Evolutionary conservation across 352 stramenopile genomes (phyloP), one percentile per base, ranked within the genome.

Genomic region (Phytophthora cryptogea): DNA sequence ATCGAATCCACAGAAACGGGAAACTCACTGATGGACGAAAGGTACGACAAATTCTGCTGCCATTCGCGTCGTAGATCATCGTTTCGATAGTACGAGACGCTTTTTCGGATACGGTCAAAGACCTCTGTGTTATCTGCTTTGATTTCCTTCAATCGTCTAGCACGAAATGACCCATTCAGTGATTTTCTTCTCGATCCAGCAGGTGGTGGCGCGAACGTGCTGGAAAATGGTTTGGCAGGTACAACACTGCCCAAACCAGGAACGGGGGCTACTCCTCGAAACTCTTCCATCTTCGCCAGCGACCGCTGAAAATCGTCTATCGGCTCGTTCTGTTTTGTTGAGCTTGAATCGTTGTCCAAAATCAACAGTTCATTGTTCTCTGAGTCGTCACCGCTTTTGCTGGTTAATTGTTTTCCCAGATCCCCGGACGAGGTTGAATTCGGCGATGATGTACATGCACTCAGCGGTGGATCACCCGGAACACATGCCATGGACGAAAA

Each of bases 21-120:
- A 48, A 86, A 90, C 54, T 83, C 78, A 44, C 74, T 87, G 43
- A 91, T 91, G 8, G 83, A 87, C 16, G 76, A 72, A 28, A 93
- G 58, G 31, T 90, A 93, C 23, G 81, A 78, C 16, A 86, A 49
- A 60, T 89, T 91, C 48, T 89, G 83, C 16, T 79, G 60, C 79
- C 81, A 90, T 20, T 89, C 81, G 42, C 71, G 76, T 17, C 61
- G 65, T 11, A 93, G 49, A 8, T 78, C 53, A 36, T 85, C 74
- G 8, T 85, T 86, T 2, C 73, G 67, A 46, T 93, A 93, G 56
- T 90, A 78, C 1, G 81, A 67, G 2, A 61, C 54, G 39, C 62
- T 89, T 58, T 88, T 84, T 37, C 78, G 76, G 54, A 91, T 88
- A 10, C 81, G 71, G 10, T 83, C 70, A 17, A 83, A 78, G 20